Evolutionary conservation across 768 basidiomycete species (phyloP).

Genomic region (Kondoa malvinella): DNA sequence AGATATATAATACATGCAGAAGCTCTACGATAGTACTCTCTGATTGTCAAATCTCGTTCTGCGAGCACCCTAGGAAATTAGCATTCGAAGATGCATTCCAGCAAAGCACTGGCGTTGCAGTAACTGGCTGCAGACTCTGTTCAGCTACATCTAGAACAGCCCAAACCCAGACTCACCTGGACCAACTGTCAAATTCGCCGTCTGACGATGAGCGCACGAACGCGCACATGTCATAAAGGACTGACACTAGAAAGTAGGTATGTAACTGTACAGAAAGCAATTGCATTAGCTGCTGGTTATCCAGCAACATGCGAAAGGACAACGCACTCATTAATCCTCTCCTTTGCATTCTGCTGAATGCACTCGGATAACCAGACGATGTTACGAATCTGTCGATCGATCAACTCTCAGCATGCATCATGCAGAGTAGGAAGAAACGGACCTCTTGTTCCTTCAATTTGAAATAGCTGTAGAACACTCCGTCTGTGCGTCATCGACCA

Average conservation of each 20-base stretch:
- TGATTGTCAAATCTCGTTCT: too few relatives aligned
- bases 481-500: conserved; percentile 20
- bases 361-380: background rate
- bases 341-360: background rate
- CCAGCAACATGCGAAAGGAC: background rate
- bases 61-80: too few relatives aligned
- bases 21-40: too few relatives aligned
- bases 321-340: conserved; percentile 1
- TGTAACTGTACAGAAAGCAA: background rate
- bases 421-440: conserved; percentile 34
- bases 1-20: too few relatives aligned
- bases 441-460: conserved; percentile 40
- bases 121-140: too few relatives aligned
- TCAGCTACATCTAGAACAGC: too few relatives aligned
- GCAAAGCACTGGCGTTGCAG: too few relatives aligned
- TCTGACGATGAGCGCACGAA: too few relatives aligned
- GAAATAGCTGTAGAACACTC: conserved; percentile 58
- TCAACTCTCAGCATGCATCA: conserved; percentile 10
- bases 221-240: too few relatives aligned
- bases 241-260: background rate
- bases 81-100: too few relatives aligned
- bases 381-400: background rate
- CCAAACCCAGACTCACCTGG: too few relatives aligned
- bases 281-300: background rate
- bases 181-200: too few relatives aligned